Percentiles rank a stretch among this genome's conserved stretches.
Evolutionary conservation across 768 basidiomycete species (phyloP).

Genomic region (Lactarius tabidus): DNA sequence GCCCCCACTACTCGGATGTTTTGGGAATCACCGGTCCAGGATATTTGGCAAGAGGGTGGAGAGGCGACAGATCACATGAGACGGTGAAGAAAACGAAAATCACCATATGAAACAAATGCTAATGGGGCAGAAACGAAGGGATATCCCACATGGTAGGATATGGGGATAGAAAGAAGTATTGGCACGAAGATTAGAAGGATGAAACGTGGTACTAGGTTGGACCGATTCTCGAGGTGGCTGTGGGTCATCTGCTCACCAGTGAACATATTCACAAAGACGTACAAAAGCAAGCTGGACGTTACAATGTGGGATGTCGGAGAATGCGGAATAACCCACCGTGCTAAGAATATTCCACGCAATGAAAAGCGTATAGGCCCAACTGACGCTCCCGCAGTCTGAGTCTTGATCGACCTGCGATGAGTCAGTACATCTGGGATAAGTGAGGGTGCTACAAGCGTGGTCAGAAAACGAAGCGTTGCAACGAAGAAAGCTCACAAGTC

Average conservation of each 20-base stretch:
- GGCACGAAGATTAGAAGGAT: conserved; percentile 9
- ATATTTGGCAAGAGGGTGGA: conserved; percentile 49
- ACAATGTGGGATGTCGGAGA: not conserved
- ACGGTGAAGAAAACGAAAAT: conserved; percentile 18
- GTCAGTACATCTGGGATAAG: conserved; percentile 79
- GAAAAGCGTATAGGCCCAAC: conserved; percentile 83
- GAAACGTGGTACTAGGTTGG: not conserved
- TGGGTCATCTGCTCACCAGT: conserved; percentile 77
- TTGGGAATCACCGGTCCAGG: conserved; percentile 46
- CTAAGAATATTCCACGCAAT: conserved; percentile 94
- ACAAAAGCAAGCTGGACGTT: conserved; percentile 43
- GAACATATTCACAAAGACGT: conserved; percentile 95
- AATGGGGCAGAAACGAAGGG: not conserved
- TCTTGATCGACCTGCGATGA: conserved; percentile 42
- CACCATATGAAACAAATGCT: conserved; percentile 5
- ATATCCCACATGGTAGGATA: not conserved
- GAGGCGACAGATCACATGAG: conserved; percentile 47
- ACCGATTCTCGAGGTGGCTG: conserved; percentile 5
- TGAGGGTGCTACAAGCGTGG: conserved; percentile 50
- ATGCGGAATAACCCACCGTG: conserved; percentile 57
- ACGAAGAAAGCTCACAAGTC: conserved; percentile 61
- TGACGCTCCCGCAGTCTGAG: conserved; percentile 83
- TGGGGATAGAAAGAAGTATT: conserved; percentile 5
- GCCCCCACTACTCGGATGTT: conserved; percentile 41
- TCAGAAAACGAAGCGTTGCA: conserved; percentile 2